Percentiles rank a stretch among this genome's conserved stretches.
Conservation (phyloP, 139 green algal species). For the Chlamydomonas applanata region DNA sequence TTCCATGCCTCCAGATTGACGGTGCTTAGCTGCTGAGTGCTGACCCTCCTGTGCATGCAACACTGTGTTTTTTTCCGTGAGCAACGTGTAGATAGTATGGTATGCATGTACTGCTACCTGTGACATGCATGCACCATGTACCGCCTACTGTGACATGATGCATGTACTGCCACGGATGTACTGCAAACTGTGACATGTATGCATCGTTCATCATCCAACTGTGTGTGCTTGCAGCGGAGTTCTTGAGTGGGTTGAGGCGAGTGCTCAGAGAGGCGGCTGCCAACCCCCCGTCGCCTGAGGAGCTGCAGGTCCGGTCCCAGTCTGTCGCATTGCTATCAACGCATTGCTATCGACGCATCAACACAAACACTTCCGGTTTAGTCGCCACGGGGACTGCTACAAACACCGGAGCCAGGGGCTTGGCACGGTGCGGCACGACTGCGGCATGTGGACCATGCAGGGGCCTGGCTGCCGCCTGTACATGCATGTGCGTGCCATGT, state of each 20-base stretch:
- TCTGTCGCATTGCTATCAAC: too few relatives aligned
- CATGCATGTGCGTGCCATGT: neutral
- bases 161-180: too few relatives aligned
- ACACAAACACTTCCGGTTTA: too few relatives aligned
- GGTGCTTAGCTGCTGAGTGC: neutral
- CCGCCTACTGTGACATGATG: too few relatives aligned
- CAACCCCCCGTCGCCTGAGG: neutral
- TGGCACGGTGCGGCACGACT: too few relatives aligned
- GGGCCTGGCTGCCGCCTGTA: too few relatives aligned
- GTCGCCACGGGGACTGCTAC: neutral
- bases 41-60: neutral
- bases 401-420: too few relatives aligned
- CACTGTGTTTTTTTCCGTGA: neutral
- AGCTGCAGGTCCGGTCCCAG: neutral
- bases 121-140: too few relatives aligned
- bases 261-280: neutral
- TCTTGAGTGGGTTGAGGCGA: neutral
- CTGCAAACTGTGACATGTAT: too few relatives aligned
- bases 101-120: neutral
- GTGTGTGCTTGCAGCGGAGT: conserved; percentile 5
- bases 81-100: neutral
- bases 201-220: neutral
- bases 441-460: too few relatives aligned
- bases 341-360: too few relatives aligned
- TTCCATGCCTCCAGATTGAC: neutral